Base-by-base conservation (phyloP, 1,284 basidiomycete species). In the Thecaphora frezii region DNA sequence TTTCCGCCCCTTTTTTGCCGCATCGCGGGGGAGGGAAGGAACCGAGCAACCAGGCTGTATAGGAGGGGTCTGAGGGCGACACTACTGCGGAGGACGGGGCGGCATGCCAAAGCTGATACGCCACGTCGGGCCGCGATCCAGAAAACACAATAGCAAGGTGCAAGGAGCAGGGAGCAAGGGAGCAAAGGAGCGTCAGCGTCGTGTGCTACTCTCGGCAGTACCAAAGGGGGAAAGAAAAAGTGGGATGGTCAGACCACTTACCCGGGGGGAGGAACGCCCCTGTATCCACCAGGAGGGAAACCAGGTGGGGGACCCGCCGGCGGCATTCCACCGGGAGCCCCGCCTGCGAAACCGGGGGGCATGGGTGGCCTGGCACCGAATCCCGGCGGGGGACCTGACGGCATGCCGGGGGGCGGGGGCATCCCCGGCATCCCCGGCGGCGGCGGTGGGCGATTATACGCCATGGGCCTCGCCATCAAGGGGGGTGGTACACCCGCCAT, bases 341-440 rank as follows among this genome's bases (percentile, higher is more conserved):
- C 53, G n/a, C 30, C 48, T 16, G 46, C 44, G 22, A 45, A 53
- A 1, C 53, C 50, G 2, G 54, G 51, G 2, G 62, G 62, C 13
- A 46, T 46, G 22, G 40, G 46, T n/a, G 33, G 33, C 18, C 33
- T 9, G 12, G 33, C 33, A 16, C 40, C 53, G 50, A 66, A 69
- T 19, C 63, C 67, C 2, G 62, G 62, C 12, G 66, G 60, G 14
- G 61, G 63, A 5, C 63, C 63, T 10, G 33, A 30, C 2, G 59
- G 64, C 69, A 75, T 73, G n/a, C 71, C 71, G 8, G 67, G 69
- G 25, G 73, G 81, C 23, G 81, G 81, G 8, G 81, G 81, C 80
- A 82, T 81, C 19, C 91, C 91, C 62, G 91, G 89, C 47, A 90
- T 89, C 76, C 64, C 61, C 23, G 40, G 13, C 25, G 61, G 61